phyloP scores from a whole-genome alignment of 1,284 basidiomycete genomes.

The Tilletia indica region DNA sequence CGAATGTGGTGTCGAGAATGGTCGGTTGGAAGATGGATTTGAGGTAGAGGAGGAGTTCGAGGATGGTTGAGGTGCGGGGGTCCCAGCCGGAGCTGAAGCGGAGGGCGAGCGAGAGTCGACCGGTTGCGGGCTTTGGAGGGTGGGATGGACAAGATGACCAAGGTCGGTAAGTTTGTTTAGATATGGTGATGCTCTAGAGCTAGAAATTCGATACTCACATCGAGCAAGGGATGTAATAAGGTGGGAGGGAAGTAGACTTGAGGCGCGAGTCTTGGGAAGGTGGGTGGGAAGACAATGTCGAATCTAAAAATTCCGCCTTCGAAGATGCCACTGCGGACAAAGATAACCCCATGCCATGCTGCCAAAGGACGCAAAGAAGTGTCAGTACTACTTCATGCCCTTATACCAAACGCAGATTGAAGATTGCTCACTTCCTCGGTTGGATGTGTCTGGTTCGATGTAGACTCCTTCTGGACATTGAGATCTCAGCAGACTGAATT shows the following conservation, averaged over 20 bases:
- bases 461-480: neutral
- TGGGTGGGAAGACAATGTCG: constrained; percentile 36
- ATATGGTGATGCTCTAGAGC: too few species aligned
- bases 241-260: constrained; percentile 38
- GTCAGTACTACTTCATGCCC: too few species aligned
- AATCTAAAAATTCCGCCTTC: constrained; percentile 42
- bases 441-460: constrained; percentile 2
- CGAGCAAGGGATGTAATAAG: constrained; percentile 39
- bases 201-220: constrained; percentile 19
- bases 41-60: constrained; percentile 34
- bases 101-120: constrained; percentile 28
- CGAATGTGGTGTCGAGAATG: constrained; percentile 27
- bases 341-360: constrained; percentile 41
- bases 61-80: constrained; percentile 30
- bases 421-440: neutral
- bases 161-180: too few species aligned
- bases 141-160: neutral
- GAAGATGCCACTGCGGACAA: constrained; percentile 36
- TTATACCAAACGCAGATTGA: too few species aligned
- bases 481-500: neutral
- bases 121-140: constrained; percentile 25
- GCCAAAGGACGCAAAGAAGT: neutral
- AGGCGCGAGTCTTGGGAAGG: constrained; percentile 32
- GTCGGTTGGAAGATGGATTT: constrained; percentile 28
- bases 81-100: constrained; percentile 32